Base-by-base conservation (phyloP, 108 stramenopile species). In the Pseudonitzschia delicatissima region DNA sequence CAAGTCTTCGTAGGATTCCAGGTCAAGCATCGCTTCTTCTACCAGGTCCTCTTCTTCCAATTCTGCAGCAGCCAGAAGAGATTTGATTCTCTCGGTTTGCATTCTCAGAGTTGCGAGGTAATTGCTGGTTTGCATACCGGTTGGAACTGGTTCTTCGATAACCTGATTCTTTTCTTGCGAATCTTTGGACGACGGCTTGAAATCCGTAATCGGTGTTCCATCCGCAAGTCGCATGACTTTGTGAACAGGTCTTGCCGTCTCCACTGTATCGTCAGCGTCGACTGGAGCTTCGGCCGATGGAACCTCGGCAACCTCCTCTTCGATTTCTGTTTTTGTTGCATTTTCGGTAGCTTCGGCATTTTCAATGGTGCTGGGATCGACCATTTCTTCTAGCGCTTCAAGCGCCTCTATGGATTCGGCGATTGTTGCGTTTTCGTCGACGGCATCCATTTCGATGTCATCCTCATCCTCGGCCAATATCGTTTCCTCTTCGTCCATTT, bases 71-170 rank as follows among this genome's bases (percentile, higher is more conserved):
- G 45, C 47, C 1, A 34, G 33, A 26, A 48, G 47, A 39, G 35
- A 29, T 31, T 31, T 32, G 5, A 66, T 37, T 35, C n/a, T 26
- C 36, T 52, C 51, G 9, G 52, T 50, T 28, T 57, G 28, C 53
- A 34, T 51, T 17, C 37, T 53, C n/a, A 68, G 67, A 3, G 67
- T 55, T 25, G 57, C 67, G 26, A 68, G 44, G 20, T 68, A 68
- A 20, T 61, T 61, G 60, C 39, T 61, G 5, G 60, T 42, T 42
- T 33, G 32, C 60, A 61, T 61, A 25, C 52, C 39, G 3, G 67
- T 28, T 27, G 53, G 37, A 27, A 39, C 67, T n/a, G 67, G 67
- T 9, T 57, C 40, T 29, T 36, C 52, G 17, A n/a, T 18, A 55
- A 68, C 53, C 12, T 51, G 37, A 45, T 68, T 68, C 1, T 18